Evolutionary conservation across 2,329 filamentous ascomycete genomes (phyloP).

Genomic region (Chalaropsis thielavioides): DNA sequence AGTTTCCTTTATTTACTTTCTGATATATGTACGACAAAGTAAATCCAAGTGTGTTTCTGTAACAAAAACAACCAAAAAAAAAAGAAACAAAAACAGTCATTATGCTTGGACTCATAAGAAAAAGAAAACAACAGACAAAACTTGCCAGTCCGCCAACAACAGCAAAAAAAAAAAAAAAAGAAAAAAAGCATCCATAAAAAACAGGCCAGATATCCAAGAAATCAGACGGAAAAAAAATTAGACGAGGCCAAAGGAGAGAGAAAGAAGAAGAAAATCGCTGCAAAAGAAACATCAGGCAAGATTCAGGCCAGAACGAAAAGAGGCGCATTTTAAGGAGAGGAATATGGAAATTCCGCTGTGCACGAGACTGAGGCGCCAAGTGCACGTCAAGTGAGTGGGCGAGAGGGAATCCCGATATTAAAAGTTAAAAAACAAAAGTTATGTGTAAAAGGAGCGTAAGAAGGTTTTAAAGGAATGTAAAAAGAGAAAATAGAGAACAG

Average conservation of each 20-base stretch:
- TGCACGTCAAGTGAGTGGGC: not conserved
- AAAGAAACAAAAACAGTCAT: not conserved
- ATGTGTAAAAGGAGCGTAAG: constrained; percentile 6
- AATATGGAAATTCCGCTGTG: not conserved
- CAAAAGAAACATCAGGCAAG: not conserved
- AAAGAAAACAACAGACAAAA: not conserved
- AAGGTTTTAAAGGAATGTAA: constrained; percentile 3
- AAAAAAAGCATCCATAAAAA: not conserved
- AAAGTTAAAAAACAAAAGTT: constrained; percentile 10
- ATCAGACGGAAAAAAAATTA: not conserved
- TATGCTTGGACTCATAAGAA: constrained; percentile 14
- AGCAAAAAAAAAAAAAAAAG: constrained; percentile 5
- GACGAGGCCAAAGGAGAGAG: too few species aligned
- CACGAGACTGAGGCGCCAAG: not conserved
- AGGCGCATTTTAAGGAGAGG: not conserved
- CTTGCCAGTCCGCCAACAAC: not conserved
- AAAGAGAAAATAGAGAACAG: not conserved
- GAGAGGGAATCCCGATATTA: not conserved
- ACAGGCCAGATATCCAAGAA: not conserved
- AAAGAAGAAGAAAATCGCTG: not conserved
- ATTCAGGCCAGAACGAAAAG: not conserved
- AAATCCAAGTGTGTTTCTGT: not conserved
- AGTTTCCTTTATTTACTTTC: not conserved
- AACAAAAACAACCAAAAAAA: not conserved
- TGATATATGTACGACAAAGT: not conserved